Base-by-base conservation (phyloP, 148 eudicot genomes). In the Nyssa sinensis region DNA sequence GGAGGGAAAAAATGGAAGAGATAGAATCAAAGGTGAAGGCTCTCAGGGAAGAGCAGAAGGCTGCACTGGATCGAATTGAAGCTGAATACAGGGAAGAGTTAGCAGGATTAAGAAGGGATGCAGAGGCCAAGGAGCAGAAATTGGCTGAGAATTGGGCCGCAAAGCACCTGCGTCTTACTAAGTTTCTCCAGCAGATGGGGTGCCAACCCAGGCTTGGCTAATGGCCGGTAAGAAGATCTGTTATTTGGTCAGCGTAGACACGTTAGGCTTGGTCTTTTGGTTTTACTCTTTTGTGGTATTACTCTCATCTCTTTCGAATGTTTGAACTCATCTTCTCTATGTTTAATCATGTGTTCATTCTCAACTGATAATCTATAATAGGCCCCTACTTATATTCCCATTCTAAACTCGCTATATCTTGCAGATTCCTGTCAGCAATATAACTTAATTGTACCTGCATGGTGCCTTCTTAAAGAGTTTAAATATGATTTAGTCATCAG, bases 71-170 rank as follows among this genome's bases (percentile, higher is more conserved):
- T 24, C 82, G 97, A 63, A 88, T 93, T 44, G 98, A 93, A 68
- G 94, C 88, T 0, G 97, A 93, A 79, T 89, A 91, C 23, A 74
- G 84, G 35, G 97, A 93, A 64, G 94, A 93, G 67, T 71, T 93
- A 23, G 80, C 86, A 4, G 91, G 89, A 7, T 78, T 93, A 57
- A 87, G 93, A 35, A 82, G 93, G 64, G 98, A 93, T 47, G 98
- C 98, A 2, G 98, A 93, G 76, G 82, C 81, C 27, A 93, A 93
- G 71, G 98, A 93, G 77, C 97, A 89, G 78, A 93, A 93, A 70
- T 70, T 93, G 72, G 88, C 94, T 0, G 98, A 93, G 72, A 93
- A 91, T 66, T 93, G 98, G 98, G 80, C 94, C 17, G 80, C 91
- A 1, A 91, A 91, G 85, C 98, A 93, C 57, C 27, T 74, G 13